Evolutionary conservation across 2,329 filamentous ascomycete genomes (phyloP).

Genomic region (Cryphonectria parasitica): DNA sequence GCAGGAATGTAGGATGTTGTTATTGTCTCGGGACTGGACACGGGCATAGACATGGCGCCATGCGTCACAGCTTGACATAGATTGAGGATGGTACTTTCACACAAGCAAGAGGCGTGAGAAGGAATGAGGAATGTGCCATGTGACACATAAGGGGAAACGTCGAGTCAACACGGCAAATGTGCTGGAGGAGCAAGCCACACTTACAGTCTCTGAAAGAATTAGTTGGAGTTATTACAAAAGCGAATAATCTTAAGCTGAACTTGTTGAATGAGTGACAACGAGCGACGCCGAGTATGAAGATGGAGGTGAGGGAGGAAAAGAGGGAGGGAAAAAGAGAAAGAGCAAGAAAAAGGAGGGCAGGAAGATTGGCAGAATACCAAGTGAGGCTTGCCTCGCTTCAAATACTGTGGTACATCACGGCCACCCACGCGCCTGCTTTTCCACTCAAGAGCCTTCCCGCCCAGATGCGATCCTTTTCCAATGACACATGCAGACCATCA

Average conservation of each 20-base stretch:
- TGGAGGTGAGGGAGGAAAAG: background rate
- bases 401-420: conserved; percentile 22
- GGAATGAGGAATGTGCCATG: conserved; percentile 7
- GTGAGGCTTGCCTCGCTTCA: conserved; percentile 18
- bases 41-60: background rate
- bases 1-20: background rate
- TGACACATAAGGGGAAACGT: conserved; percentile 2
- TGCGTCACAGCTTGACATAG: conserved; percentile 3
- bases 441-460: background rate
- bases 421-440: background rate
- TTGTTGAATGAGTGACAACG: conserved; percentile 24
- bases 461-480: background rate
- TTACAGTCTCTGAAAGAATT: conserved; percentile 17
- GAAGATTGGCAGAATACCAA: background rate
- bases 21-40: conserved; percentile 6
- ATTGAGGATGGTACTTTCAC: background rate
- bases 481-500: background rate
- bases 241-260: conserved; percentile 1
- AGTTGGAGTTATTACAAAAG: conserved; percentile 2
- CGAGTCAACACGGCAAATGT: conserved; percentile 6
- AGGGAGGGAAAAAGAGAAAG: background rate
- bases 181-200: background rate
- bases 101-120: background rate
- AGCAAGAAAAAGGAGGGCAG: background rate
- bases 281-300: conserved; percentile 14